Evolutionary conservation across 2,329 filamentous ascomycete genomes (phyloP).

Genomic region (Clonostachys chloroleuca): DNA sequence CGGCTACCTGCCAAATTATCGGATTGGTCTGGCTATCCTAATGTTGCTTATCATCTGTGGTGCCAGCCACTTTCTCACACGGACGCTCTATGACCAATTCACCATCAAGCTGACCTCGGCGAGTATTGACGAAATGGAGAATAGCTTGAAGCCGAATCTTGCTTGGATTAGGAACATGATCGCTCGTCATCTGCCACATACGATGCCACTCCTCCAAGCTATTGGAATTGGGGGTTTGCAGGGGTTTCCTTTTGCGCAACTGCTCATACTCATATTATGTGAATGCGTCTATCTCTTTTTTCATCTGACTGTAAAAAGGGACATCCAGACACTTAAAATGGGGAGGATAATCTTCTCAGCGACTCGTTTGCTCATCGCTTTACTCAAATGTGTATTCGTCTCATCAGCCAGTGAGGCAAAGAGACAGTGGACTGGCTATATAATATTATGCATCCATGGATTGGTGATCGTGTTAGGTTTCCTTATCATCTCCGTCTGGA

Average conservation of each 20-base stretch:
- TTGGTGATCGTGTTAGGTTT: not conserved
- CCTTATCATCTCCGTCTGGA: not conserved
- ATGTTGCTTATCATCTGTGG: not conserved
- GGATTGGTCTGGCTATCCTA: not conserved
- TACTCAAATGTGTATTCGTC: not conserved
- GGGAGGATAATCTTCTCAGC: not conserved
- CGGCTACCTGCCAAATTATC: conserved; percentile 3
- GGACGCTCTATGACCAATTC: not conserved
- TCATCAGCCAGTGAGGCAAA: not conserved
- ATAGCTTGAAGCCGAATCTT: not conserved
- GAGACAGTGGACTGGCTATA: not conserved
- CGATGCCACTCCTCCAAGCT: conserved; percentile 3
- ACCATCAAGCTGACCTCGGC: not conserved
- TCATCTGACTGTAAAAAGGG: not conserved
- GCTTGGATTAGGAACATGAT: not conserved
- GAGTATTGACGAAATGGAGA: not conserved
- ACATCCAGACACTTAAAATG: not conserved
- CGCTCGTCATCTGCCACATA: not conserved
- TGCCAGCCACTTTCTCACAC: not conserved
- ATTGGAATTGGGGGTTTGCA: conserved; percentile 2
- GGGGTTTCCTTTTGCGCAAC: not conserved
- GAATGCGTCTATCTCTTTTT: not conserved
- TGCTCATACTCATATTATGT: not conserved
- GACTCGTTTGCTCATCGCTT: not conserved
- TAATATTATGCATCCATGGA: not conserved